Conservation (phyloP, 768 basidiomycete genomes). For the Lactarius indigo region DNA sequence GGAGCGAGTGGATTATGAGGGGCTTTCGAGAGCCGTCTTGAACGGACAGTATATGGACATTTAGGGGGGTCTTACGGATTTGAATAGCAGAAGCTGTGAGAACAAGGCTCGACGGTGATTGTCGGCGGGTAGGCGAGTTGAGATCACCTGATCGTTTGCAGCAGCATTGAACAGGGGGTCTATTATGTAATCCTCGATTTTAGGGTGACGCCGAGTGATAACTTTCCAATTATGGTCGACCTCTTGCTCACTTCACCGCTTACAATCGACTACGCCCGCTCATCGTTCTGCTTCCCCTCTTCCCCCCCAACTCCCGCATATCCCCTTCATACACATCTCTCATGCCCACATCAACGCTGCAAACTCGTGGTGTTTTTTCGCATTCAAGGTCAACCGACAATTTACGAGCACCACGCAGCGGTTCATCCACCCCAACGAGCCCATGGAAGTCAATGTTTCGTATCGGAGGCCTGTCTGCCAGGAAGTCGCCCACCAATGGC, state of each 20-base stretch:
- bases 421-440: conserved; percentile 24
- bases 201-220: conserved; percentile 1
- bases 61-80: neutral
- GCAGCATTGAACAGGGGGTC: neutral
- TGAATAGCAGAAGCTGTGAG: neutral
- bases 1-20: neutral
- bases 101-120: neutral
- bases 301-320: neutral
- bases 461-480: conserved; percentile 58
- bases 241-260: conserved; percentile 16
- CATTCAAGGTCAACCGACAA: conserved; percentile 26
- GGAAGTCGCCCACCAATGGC: conserved; percentile 43
- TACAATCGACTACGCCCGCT: neutral
- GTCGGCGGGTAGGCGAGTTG: neutral
- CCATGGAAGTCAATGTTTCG: conserved; percentile 77
- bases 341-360: conserved; percentile 16
- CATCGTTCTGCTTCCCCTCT: neutral
- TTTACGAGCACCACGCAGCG: conserved; percentile 16
- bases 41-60: neutral
- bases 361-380: conserved; percentile 19
- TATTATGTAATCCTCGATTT: conserved; percentile 4
- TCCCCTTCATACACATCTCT: neutral
- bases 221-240: conserved; percentile 5
- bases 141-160: neutral
- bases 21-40: neutral